A percentile compares a stretch with the other conserved stretches of the same genome.
Evolutionary conservation across 2,329 filamentous ascomycete species (phyloP).

Genomic region (Emericellopsis cladophorae): DNA sequence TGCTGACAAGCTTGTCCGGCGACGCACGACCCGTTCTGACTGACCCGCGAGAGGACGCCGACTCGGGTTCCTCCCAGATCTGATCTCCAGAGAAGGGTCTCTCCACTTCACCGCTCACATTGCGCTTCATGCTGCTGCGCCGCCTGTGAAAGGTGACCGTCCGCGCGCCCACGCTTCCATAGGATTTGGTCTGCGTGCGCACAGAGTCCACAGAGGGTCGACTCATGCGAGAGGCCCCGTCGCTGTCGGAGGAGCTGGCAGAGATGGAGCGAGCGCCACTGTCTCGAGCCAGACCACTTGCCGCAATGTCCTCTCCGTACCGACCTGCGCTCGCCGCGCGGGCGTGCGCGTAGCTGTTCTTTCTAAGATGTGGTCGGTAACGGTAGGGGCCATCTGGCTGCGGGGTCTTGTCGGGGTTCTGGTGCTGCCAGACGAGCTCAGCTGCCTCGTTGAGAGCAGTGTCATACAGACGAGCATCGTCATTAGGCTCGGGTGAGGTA

Average conservation of each 20-base stretch:
- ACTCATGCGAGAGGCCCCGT: conserved; percentile 21
- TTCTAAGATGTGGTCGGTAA: conserved; percentile 57
- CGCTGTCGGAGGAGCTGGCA: conserved; percentile 37
- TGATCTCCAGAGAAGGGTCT: conserved; percentile 62
- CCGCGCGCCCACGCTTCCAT: conserved; percentile 24
- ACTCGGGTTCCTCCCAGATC: conserved; percentile 80
- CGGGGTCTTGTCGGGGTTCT: conserved; percentile 40
- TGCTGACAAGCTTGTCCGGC: conserved; percentile 8
- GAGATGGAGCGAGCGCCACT: conserved; percentile 32
- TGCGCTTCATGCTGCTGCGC: conserved; percentile 55
- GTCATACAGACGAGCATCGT: conserved; percentile 53
- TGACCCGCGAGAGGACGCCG: conserved; percentile 7
- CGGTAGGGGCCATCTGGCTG: conserved; percentile 51
- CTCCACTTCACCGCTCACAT: conserved; percentile 55
- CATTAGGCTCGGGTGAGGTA: conserved; percentile 14
- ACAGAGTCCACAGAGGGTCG: conserved; percentile 12
- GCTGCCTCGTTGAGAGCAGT: conserved; percentile 67
- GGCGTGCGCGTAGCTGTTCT: conserved; percentile 58
- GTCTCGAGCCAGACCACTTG: conserved; percentile 32
- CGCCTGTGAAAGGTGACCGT: conserved; percentile 30
- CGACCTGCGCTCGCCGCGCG: conserved; percentile 46
- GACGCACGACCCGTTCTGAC: conserved; percentile 15
- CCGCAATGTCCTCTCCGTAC: conserved; percentile 31
- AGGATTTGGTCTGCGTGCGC: conserved; percentile 19
- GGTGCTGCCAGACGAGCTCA: conserved; percentile 67